These are phyloP conservation scores for Fusarium globosum DNA, from an alignment of 2,329 filamentous ascomycete species.

Conservation along the genomic window DNA sequence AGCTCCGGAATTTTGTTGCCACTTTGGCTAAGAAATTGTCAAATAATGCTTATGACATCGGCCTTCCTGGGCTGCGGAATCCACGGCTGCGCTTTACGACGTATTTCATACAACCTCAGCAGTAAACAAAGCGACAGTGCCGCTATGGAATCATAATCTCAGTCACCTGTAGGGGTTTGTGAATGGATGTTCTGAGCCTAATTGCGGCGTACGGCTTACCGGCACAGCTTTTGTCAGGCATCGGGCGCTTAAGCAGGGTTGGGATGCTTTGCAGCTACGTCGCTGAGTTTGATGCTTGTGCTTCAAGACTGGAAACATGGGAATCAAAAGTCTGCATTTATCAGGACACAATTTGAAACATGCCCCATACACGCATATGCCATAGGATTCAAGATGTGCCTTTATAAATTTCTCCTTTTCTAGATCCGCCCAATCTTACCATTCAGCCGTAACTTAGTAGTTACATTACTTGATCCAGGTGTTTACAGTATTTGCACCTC, in stretches of 20 bases:
- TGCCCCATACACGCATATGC: slow-evolving; percentile 3
- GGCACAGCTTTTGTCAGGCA: slow-evolving; percentile 26
- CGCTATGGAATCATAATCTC: slow-evolving; percentile 11
- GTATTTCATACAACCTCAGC: slow-evolving; percentile 1
- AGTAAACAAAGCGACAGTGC: slow-evolving; percentile 8
- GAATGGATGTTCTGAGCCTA: neutral
- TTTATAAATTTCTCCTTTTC: neutral
- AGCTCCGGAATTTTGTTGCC: slow-evolving; percentile 12
- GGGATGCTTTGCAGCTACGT: slow-evolving; percentile 9
- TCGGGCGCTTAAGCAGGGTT: slow-evolving; percentile 28
- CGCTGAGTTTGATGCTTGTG: neutral
- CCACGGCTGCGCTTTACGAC: neutral
- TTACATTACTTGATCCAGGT: slow-evolving; percentile 10
- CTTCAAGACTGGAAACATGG: neutral
- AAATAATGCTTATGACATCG: slow-evolving; percentile 6
- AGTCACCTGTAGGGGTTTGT: neutral
- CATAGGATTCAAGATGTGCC: neutral
- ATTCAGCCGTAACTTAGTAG: neutral
- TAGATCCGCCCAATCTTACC: neutral
- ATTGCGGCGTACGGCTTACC: slow-evolving; percentile 26
- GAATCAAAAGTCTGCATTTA: slow-evolving; percentile 1
- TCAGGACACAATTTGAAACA: slow-evolving; percentile 23
- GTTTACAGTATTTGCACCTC: neutral
- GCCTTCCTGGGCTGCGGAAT: neutral
- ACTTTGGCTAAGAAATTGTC: slow-evolving; percentile 5